phyloP scores from a whole-genome alignment of 2,329 filamentous ascomycete species.

The Alternaria sp. region DNA sequence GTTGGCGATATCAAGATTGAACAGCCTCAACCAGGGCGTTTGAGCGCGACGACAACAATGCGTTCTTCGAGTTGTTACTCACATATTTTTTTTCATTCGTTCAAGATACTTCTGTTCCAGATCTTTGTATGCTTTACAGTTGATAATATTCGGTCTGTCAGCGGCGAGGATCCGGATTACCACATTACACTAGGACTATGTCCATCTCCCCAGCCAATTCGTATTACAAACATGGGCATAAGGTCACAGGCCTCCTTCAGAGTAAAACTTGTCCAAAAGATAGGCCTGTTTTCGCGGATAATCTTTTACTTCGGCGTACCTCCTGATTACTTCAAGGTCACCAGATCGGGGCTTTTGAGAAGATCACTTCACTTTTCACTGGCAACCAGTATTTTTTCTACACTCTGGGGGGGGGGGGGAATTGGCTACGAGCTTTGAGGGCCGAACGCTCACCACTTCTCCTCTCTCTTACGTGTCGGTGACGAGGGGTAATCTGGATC shows the following conservation, averaged over 20 bases:
- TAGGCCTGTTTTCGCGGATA: neutral
- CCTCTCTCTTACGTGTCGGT: neutral
- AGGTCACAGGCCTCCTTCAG: neutral
- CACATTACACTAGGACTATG: neutral
- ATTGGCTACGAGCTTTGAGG: neutral
- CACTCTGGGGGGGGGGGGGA: rapidly evolving
- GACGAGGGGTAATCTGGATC: neutral
- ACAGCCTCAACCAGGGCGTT: neutral
- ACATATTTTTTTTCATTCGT: neutral
- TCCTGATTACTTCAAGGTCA: neutral
- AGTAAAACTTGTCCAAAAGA: neutral
- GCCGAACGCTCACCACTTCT: neutral
- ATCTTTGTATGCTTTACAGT: neutral
- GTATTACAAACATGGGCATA: neutral
- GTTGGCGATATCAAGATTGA: neutral
- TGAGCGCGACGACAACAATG: neutral
- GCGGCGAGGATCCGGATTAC: neutral
- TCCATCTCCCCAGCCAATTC: neutral
- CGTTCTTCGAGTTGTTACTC: neutral
- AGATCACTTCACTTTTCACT: too few relatives aligned
- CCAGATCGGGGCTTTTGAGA: neutral
- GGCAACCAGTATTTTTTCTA: neutral
- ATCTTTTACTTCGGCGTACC: neutral
- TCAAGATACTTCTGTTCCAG: neutral
- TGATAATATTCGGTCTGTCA: neutral